phyloP scores from a whole-genome alignment of 2,329 filamentous ascomycete genomes.

The Rasamsonia emersonii region DNA sequence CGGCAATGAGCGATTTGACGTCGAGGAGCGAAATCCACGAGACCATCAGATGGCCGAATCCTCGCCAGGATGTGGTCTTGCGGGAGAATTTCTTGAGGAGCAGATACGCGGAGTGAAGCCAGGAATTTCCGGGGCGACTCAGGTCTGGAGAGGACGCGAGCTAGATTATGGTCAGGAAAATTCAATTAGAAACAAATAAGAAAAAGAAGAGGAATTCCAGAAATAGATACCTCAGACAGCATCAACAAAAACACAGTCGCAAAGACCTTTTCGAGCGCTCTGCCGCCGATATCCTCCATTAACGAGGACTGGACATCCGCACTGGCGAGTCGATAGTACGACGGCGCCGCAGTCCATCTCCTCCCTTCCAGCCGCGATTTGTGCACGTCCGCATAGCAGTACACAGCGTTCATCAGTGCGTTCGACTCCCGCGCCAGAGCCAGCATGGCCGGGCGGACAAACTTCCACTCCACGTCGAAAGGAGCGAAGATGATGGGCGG shows the following conservation, averaged over 20 bases:
- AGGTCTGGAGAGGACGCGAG: slow-evolving; percentile 20
- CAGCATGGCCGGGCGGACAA: slow-evolving; percentile 18
- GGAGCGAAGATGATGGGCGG: slow-evolving; percentile 25
- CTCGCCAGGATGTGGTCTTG: slow-evolving; percentile 21
- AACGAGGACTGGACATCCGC: slow-evolving; percentile 21
- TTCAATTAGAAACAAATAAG: too few species aligned
- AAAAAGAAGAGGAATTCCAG: too few species aligned
- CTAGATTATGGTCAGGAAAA: too few species aligned
- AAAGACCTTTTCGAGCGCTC: too few species aligned
- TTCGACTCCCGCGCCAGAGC: slow-evolving; percentile 17
- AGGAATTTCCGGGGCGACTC: slow-evolving; percentile 19
- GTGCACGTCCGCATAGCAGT: slow-evolving; percentile 26
- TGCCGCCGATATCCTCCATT: too few species aligned
- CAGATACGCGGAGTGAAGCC: slow-evolving; percentile 23
- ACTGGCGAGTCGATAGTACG: slow-evolving; percentile 23
- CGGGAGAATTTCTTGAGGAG: slow-evolving; percentile 20
- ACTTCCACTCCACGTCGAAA: slow-evolving; percentile 24
- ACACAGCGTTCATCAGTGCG: slow-evolving; percentile 21
- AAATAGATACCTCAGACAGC: too few species aligned
- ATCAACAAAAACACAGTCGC: too few species aligned
- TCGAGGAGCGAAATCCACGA: slow-evolving; percentile 28
- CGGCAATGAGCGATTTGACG: slow-evolving; percentile 27
- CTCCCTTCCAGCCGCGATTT: slow-evolving; percentile 19
- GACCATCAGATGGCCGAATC: slow-evolving; percentile 18
- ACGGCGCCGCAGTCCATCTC: slow-evolving; percentile 19